Conservation (phyloP, 345 rosid species). For the Erucastrum elatum region DNA sequence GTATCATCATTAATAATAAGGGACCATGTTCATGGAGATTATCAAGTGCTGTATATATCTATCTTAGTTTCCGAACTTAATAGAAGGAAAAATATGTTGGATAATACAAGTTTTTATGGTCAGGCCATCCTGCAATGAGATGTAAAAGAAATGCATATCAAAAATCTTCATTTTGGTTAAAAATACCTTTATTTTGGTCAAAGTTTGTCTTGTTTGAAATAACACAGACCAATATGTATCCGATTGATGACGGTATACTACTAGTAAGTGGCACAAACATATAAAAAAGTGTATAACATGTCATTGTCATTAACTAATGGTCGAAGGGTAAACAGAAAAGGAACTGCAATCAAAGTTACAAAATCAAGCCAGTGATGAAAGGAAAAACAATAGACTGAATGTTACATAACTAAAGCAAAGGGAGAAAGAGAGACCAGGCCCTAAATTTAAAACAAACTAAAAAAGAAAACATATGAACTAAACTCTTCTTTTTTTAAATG, state of each 20-base stretch:
- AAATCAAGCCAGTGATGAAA: slow-evolving; percentile 12
- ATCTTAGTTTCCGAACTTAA: background rate
- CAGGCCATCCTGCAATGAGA: no score
- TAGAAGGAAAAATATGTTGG: background rate
- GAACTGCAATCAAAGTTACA: background rate
- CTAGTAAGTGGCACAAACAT: no score
- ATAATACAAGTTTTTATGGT: background rate
- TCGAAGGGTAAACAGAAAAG: no score
- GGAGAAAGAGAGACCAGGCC: slow-evolving; percentile 4
- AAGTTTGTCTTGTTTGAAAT: no score
- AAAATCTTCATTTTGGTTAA: no score
- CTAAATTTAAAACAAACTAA: slow-evolving; percentile 26
- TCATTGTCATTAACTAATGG: no score
- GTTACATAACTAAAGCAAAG: slow-evolving; percentile 36
- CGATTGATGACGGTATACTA: no score
- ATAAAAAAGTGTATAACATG: no score
- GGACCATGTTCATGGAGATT: background rate
- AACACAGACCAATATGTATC: no score
- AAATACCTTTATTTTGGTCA: no score
- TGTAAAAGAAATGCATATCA: no score
- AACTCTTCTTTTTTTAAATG: slow-evolving; percentile 15
- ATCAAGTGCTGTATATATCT: background rate
- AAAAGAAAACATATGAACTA: slow-evolving; percentile 36
- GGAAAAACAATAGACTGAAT: slow-evolving; percentile 41
- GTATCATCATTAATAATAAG: background rate